Base-by-base conservation (phyloP, 176 grass and related monocot genomes). In the Cenchrus purpureus region DNA sequence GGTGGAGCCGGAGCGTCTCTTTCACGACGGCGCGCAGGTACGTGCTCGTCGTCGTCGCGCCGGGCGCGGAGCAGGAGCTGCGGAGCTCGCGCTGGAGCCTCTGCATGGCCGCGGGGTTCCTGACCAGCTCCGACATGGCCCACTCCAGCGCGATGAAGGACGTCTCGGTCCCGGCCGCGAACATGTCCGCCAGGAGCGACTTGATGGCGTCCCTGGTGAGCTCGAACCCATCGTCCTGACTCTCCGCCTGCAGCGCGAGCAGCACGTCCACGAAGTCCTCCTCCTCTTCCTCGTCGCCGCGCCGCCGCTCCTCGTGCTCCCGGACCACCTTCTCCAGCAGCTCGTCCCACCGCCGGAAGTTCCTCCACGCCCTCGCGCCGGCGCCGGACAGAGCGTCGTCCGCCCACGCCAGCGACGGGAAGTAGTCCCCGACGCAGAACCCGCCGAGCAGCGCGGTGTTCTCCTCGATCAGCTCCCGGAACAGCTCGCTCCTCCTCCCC, bases 391-490 rank as follows among this genome's bases (percentile, higher is more conserved):
- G 53, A 25, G 1, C 17, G 55, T 93, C 91, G 55, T 93, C 91
- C 44, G 12, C 71, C 88, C 85, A 90, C 40, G 51, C 43, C 15
- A 90, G 58, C 59, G 59, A 46, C 25, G 82, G 85, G 78, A 93
- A 93, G 82, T 28, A 90, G 73, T 94, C 92, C 0, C 77, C 89
- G 28, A 89, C 42, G 56, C 76, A 89, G 86, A 95, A 95, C 46
- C 82, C 91, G 5, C 87, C 88, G 19, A 87, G 82, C 42, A 64
- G 82, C 19, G 76, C 60, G 45, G 46, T 19, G 82, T 87, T 88
- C 63, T 90, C 90, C 59, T 93, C 91, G 82, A 88, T 91, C 61
- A 93, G 80, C 84, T 83, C 88, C 77, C 83, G 76, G 74, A 91
- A 89, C 68, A 85, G 82, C 57, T 88, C 79, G n/a, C 78, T 78